These are phyloP conservation scores for Rhexocercosporidium sp. DNA, from an alignment of 2,329 filamentous ascomycete species.

Conservation along the genomic window DNA sequence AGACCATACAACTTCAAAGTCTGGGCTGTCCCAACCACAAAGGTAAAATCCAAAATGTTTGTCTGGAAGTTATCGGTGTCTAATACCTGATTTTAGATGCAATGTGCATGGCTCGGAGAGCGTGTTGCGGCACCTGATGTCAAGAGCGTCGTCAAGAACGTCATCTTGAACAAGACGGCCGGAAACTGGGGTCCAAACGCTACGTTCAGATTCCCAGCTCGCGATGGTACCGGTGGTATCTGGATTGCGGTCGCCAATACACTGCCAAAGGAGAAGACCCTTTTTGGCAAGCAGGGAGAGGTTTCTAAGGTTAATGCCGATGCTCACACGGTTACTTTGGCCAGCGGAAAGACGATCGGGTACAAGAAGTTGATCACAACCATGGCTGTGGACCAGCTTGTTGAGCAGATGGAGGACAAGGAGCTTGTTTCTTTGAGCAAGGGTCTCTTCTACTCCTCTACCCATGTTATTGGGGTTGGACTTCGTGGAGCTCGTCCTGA, in stretches of 20 bases:
- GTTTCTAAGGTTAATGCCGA: conserved; percentile 88
- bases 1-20: conserved; percentile 99
- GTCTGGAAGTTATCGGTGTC: not conserved
- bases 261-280: conserved; percentile 87
- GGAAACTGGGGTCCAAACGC: conserved; percentile 98
- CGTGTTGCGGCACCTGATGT: conserved; percentile 96
- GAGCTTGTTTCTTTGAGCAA: conserved; percentile 84
- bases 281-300: conserved; percentile 82
- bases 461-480: conserved; percentile 96
- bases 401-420: conserved; percentile 84
- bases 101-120: conserved; percentile 98
- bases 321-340: conserved; percentile 80
- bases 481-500: conserved; percentile 90
- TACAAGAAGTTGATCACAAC: conserved; percentile 95
- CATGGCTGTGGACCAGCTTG: conserved; percentile 92
- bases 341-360: conserved; percentile 84
- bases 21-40: conserved; percentile 97
- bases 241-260: conserved; percentile 98
- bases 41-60: conserved; percentile 61
- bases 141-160: conserved; percentile 91
- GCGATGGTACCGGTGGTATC: conserved; percentile 95
- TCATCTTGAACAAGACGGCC: conserved; percentile 93
- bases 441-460: conserved; percentile 94
- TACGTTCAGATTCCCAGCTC: conserved; percentile 96
- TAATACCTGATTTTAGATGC: conserved; percentile 70